Evolutionary conservation across 345 rosid genomes (phyloP).

Genomic region (Hevea brasiliensis): DNA sequence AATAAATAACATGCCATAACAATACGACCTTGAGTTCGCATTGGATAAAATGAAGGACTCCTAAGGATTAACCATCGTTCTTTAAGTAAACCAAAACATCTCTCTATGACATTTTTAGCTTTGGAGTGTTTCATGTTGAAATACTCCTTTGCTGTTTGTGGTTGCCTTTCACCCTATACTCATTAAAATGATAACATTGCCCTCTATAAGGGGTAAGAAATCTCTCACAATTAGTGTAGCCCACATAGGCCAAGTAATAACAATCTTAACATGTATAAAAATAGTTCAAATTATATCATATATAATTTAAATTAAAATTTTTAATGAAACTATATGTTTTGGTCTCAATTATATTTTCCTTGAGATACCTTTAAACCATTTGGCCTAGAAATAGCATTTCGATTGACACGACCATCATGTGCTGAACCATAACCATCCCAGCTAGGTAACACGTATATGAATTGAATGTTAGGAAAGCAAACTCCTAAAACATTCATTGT

Average conservation of each 20-base stretch:
- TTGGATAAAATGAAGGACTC: too few relatives aligned
- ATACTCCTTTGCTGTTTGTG: background rate
- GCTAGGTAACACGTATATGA: background rate
- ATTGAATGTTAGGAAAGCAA: background rate
- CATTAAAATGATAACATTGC: background rate
- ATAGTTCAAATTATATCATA: too few relatives aligned
- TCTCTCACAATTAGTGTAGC: background rate
- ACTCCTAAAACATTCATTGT: background rate
- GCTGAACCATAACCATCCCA: background rate
- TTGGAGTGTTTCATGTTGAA: background rate
- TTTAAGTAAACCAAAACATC: slow-evolving; percentile 1
- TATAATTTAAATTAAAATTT: too few relatives aligned
- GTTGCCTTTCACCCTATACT: background rate
- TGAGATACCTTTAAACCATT: background rate
- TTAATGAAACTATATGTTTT: background rate
- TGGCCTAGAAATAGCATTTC: too few relatives aligned
- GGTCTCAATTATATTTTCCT: background rate
- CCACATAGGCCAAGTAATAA: slow-evolving; percentile 9
- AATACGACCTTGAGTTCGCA: too few relatives aligned
- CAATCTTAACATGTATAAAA: background rate
- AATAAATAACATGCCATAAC: too few relatives aligned
- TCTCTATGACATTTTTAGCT: background rate
- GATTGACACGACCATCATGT: background rate
- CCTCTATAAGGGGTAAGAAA: too few relatives aligned
- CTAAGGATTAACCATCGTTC: too few relatives aligned